phyloP scores from a whole-genome alignment of 2,329 filamentous ascomycete genomes.

The Penicillium brevicompactum region DNA sequence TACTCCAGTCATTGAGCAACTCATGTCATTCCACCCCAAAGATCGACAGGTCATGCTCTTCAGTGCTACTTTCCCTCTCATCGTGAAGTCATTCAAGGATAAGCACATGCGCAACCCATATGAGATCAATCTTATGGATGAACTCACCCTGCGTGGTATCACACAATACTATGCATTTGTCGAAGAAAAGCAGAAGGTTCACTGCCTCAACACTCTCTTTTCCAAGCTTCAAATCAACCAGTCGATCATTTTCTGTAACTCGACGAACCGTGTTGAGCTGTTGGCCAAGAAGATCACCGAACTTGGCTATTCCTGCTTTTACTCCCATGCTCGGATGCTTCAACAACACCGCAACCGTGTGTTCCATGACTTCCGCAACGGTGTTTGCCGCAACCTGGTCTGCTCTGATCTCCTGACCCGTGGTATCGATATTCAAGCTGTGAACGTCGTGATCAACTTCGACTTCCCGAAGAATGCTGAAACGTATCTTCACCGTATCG shows the following conservation, averaged over 20 bases:
- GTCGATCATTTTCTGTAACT: conserved; percentile 99
- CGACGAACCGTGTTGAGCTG: conserved; percentile 95
- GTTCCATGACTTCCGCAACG: conserved; percentile 98
- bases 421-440: conserved; percentile 98
- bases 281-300: conserved; percentile 99
- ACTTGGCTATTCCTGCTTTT: conserved; percentile 98
- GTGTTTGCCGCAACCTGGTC: conserved; percentile 95
- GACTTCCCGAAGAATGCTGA: conserved; percentile 99
- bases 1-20: conserved; percentile 94
- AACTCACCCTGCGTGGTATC: conserved; percentile 95
- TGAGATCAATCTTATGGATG: conserved; percentile 99
- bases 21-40: conserved; percentile 92
- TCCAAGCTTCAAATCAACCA: conserved; percentile 99
- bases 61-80: conserved; percentile 94
- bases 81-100: conserved; percentile 96
- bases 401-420: conserved; percentile 97
- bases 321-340: conserved; percentile 97
- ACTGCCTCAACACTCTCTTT: conserved; percentile 98
- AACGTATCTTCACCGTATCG: conserved; percentile 97
- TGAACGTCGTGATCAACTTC: conserved; percentile 99
- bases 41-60: conserved; percentile 99
- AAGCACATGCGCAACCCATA: conserved; percentile 97
- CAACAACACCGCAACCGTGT: conserved; percentile 96
- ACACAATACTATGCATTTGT: conserved; percentile 99
- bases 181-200: conserved; percentile 98